Base-by-base conservation (phyloP, 495 filamentous ascomycete genomes). In the Xylona heveae region DNA sequence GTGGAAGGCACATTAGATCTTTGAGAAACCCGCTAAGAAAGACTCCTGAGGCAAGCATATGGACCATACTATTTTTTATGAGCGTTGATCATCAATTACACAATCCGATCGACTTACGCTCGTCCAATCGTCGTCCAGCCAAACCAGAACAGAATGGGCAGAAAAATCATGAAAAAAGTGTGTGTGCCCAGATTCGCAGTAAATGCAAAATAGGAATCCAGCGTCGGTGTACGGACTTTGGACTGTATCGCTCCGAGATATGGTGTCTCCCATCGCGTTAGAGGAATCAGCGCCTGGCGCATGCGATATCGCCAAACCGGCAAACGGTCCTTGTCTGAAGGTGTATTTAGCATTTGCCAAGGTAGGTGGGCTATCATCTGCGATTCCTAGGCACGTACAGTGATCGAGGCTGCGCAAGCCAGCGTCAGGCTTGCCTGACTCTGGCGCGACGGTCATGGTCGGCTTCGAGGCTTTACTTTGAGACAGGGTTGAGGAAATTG, bases 121-220 rank as follows among this genome's bases (percentile, higher is more conserved):
- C 83, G 68, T 18, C 78, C 88, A 28, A 90, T 62, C 34, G 57
- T 68, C 19, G 70, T 68, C 46, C 78, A 76, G 18, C 88, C 85
- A 46, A 79, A 85, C 88, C 88, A 97, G 56, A 94, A 94, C 34
- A 94, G 62, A 31, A 94, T 75, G 3, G 88, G 88, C 37, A 97
- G 53, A 30, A 77, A 68, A 31, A 90, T 63, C 84, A 93, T 97
- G 58, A 93, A 97, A 59, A 93, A 94, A 1, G 88, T 97, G 55
- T 97, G 88, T 3, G 88, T 97, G 19, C 88, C 88, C 24, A 95
- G 73, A 53, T 94, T 97, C 40, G 88, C 88, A 1, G 85, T 92
- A 40, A 88, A 74, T 9, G 85, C 84, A 47, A 97, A 97, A 53
- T 92, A 97, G 17, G 79, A 77, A 52, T 97, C 88, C 35, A 94